A percentile compares a stretch with the other conserved stretches of the same genome.
Conservation (phyloP, 2,329 filamentous ascomycete genomes). For the Venturia oleaginea region DNA sequence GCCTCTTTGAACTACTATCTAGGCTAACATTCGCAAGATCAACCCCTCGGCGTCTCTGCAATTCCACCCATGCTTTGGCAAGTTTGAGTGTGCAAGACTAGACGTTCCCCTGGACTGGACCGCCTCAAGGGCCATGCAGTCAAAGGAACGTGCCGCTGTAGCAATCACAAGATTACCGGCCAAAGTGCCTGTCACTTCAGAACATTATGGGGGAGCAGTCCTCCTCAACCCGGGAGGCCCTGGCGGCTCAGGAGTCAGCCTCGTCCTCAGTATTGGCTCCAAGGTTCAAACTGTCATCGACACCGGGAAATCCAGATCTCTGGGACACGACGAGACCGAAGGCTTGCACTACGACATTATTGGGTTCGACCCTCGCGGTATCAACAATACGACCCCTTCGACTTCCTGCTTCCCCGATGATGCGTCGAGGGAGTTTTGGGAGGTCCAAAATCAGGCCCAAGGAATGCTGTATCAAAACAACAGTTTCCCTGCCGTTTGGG, state of each 20-base stretch:
- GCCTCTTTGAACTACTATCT: background rate
- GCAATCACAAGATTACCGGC: conserved; percentile 41
- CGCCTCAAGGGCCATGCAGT: conserved; percentile 30
- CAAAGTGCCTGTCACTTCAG: conserved; percentile 31
- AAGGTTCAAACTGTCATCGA: conserved; percentile 31
- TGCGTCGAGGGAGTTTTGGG: conserved; percentile 8
- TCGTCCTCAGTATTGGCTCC: conserved; percentile 20
- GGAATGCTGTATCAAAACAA: conserved; percentile 6
- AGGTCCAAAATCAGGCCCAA: conserved; percentile 1
- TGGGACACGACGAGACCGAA: background rate
- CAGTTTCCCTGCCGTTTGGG: conserved; percentile 5
- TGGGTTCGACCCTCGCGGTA: conserved; percentile 34
- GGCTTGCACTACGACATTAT: conserved; percentile 31
- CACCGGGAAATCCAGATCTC: conserved; percentile 17
- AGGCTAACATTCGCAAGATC: background rate
- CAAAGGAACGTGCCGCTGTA: conserved; percentile 29
- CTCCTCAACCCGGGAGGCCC: conserved; percentile 41
- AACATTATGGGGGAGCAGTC: conserved; percentile 38
- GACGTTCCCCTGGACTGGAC: conserved; percentile 38
- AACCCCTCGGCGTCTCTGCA: conserved; percentile 17
- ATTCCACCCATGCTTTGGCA: conserved; percentile 33
- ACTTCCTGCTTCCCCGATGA: conserved; percentile 27
- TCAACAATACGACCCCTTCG: conserved; percentile 27
- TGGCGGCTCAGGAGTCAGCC: conserved; percentile 32
- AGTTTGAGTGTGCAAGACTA: conserved; percentile 41